These are phyloP conservation scores for Verruconis gallopava DNA, from an alignment of 2,329 filamentous ascomycete species.

Conservation along the genomic window DNA sequence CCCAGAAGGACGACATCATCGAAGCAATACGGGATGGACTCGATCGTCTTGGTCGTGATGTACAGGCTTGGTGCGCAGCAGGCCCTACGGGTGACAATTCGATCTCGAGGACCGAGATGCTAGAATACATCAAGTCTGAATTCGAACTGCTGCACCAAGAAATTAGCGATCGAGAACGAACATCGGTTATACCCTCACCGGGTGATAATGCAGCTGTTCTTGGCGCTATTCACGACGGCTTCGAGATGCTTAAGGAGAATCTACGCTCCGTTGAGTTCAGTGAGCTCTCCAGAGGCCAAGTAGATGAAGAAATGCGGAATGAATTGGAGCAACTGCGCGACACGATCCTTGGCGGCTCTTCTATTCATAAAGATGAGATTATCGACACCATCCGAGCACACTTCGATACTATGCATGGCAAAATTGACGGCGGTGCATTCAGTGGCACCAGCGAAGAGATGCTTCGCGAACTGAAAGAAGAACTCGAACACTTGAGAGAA, in stretches of 20 bases:
- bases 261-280: constrained; percentile 24
- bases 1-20: constrained; percentile 66
- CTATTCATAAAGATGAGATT: constrained; percentile 46
- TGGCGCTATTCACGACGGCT: constrained; percentile 25
- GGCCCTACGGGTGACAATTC: constrained; percentile 30
- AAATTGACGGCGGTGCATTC: constrained; percentile 26
- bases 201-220: constrained; percentile 27
- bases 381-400: constrained; percentile 44
- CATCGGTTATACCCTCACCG: constrained; percentile 5
- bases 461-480: constrained; percentile 39
- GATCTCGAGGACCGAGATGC: constrained; percentile 30
- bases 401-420: constrained; percentile 35
- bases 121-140: constrained; percentile 40
- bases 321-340: constrained; percentile 76
- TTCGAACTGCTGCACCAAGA: constrained; percentile 50
- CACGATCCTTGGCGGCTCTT: constrained; percentile 51
- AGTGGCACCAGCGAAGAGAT: constrained; percentile 30
- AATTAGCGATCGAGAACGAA: constrained; percentile 27
- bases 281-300: constrained; percentile 29
- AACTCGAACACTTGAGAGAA: constrained; percentile 49
- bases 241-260: constrained; percentile 29
- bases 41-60: constrained; percentile 48
- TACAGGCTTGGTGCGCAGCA: constrained; percentile 39
- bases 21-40: constrained; percentile 53
- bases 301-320: constrained; percentile 59